Conservation (phyloP, 352 stramenopile genomes). For the Hyaloperonospora brassicae region DNA sequence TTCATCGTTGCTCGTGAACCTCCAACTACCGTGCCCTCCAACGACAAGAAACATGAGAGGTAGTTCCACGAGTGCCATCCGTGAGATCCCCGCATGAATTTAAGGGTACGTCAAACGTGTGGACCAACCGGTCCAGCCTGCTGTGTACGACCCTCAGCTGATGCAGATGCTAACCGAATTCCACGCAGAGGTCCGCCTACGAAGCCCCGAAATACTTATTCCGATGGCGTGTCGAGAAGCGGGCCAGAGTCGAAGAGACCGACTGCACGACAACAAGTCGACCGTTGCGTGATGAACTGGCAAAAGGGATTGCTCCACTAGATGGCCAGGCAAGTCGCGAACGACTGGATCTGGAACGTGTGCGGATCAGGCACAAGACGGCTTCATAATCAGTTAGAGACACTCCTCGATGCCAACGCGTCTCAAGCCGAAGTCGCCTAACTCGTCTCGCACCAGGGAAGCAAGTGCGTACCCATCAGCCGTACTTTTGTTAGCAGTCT, state of each 20-base stretch:
- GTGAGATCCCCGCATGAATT: constrained; percentile 13
- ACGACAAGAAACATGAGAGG: not conserved
- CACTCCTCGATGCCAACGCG: constrained; percentile 24
- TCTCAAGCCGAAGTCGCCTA: constrained; percentile 19
- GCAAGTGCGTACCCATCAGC: constrained; percentile 4
- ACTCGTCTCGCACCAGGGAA: constrained; percentile 24
- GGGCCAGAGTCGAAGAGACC: constrained; percentile 9
- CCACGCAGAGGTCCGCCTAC: constrained; percentile 24
- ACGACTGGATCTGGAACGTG: constrained; percentile 31
- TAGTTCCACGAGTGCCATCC: constrained; percentile 2
- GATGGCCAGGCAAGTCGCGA: constrained; percentile 24
- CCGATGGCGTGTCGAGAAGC: constrained; percentile 4
- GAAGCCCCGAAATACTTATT: constrained; percentile 15
- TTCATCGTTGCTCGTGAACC: constrained; percentile 10
- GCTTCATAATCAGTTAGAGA: constrained; percentile 26
- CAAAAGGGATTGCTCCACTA: constrained; percentile 23
- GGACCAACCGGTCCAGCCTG: constrained; percentile 2
- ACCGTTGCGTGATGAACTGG: constrained; percentile 19
- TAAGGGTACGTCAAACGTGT: constrained; percentile 28
- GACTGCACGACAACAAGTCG: constrained; percentile 11
- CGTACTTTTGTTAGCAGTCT: not conserved
- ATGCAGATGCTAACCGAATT: constrained; percentile 32
- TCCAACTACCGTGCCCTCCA: constrained; percentile 1
- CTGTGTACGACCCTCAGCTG: constrained; percentile 28
- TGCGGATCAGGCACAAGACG: constrained; percentile 30